Percentiles rank a stretch among this genome's conserved stretches.
phyloP scores from a whole-genome alignment of 179 eudicot species.

The Patellifolia procumbens region DNA sequence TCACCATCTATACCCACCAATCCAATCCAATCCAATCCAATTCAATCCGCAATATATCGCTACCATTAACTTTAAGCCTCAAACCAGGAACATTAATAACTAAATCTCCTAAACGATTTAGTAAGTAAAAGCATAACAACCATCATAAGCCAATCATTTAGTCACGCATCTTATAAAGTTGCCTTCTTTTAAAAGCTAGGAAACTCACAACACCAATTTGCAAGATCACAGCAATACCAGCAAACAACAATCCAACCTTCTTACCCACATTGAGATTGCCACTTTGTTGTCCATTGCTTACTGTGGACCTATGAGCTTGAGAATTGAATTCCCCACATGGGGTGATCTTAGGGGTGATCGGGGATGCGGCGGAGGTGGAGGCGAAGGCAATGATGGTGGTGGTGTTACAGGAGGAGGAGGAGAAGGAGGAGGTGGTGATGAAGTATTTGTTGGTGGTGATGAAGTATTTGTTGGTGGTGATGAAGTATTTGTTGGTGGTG shows the following conservation, averaged over 20 bases:
- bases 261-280: slow-evolving; percentile 50
- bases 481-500: slow-evolving; percentile 13
- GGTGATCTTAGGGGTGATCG: slow-evolving; percentile 15
- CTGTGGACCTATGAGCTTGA: background rate
- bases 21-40: slow-evolving; percentile 7
- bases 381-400: background rate
- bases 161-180: slow-evolving; percentile 43
- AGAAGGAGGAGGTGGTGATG: slow-evolving; percentile 28
- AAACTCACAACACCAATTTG: slow-evolving; percentile 67
- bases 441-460: slow-evolving; percentile 5
- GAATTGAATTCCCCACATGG: background rate
- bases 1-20: slow-evolving; percentile 24
- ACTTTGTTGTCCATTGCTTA: background rate
- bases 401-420: slow-evolving; percentile 7
- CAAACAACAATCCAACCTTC: slow-evolving; percentile 61
- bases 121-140: slow-evolving; percentile 15
- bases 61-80: slow-evolving; percentile 14
- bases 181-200: slow-evolving; percentile 56
- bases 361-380: slow-evolving; percentile 16
- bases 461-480: background rate
- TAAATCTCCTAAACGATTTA: slow-evolving; percentile 21
- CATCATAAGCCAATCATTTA: slow-evolving; percentile 23
- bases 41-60: background rate
- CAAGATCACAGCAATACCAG: slow-evolving; percentile 53
- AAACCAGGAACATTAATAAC: slow-evolving; percentile 27